These are phyloP conservation scores for Clarireedia hainanense DNA, from an alignment of 2,329 filamentous ascomycete species.

Conservation along the genomic window DNA sequence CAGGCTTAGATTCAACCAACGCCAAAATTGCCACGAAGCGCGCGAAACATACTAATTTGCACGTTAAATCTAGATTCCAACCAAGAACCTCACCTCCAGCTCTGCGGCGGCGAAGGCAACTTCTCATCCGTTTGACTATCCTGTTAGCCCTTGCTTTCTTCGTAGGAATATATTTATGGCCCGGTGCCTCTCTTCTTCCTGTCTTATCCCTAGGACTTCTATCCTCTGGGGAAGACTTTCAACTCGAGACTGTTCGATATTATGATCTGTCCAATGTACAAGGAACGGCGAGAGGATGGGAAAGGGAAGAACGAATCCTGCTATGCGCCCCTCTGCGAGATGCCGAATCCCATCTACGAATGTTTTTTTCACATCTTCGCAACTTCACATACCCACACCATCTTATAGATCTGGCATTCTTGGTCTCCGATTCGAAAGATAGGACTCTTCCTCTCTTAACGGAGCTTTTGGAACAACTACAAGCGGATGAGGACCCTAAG, in stretches of 20 bases:
- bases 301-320: slow-evolving; percentile 88
- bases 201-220: slow-evolving; percentile 63
- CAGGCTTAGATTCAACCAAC: not conserved
- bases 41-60: not conserved
- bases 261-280: slow-evolving; percentile 91
- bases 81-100: slow-evolving; percentile 68
- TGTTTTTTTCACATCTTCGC: slow-evolving; percentile 97
- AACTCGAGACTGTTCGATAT: slow-evolving; percentile 92
- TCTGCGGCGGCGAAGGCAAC: slow-evolving; percentile 62
- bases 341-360: slow-evolving; percentile 81
- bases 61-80: slow-evolving; percentile 59
- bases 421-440: slow-evolving; percentile 97
- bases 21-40: not conserved
- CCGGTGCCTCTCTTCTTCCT: slow-evolving; percentile 54
- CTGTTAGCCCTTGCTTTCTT: slow-evolving; percentile 51
- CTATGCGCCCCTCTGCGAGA: slow-evolving; percentile 92
- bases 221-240: slow-evolving; percentile 58
- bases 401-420: slow-evolving; percentile 89
- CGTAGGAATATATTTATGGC: slow-evolving; percentile 69
- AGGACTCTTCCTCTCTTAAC: slow-evolving; percentile 71
- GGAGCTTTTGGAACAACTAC: slow-evolving; percentile 67
- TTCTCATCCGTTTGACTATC: slow-evolving; percentile 61
- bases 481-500: slow-evolving; percentile 69
- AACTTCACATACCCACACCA: slow-evolving; percentile 98
- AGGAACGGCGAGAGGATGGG: slow-evolving; percentile 89